Base-by-base conservation (phyloP, 345 rosid species). In the Crucihimalaya himalaica region DNA sequence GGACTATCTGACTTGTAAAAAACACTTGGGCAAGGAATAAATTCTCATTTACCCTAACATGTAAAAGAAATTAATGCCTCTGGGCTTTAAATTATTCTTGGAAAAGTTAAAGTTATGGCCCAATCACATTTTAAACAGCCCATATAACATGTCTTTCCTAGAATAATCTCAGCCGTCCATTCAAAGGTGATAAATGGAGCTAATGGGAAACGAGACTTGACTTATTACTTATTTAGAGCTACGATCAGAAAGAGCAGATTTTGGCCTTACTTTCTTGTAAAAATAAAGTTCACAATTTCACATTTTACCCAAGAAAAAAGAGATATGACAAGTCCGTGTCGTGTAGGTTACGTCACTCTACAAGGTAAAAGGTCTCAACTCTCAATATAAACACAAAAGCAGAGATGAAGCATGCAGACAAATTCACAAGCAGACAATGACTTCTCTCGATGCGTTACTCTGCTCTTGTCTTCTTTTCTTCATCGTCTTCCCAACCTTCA, bases 401-500 rank as follows among this genome's bases (percentile, higher is more conserved):
- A 70, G 18, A 70, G 40, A 35, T 2, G 23, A 48, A 27, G 15
- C n/a, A n/a, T n/a, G n/a, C 29, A 48, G 29, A 70, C 27, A 35
- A 35, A 37, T 23, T 59, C 45, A 56, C n/a, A 45, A 43, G 2
- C 27, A 69, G 32, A 47, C 40, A 16, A 83, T 80, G 87, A 58
- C 73, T 54, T 27, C 5, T 31, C 70, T 78, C 31, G 45, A 29
- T 21, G 29, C 65, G 37, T 27, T 71, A 63, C 62, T 80, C 25
- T 60, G 75, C 62, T 60, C 78, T 72, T 59, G 74, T 72, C 50
- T 32, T 47, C 69, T 84, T 57, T 76, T 77, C 78, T 58, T 85
- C 65, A 63, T 71, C 40, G 27, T 68, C 77, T 80, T 75, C 68
- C 81, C 84, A n/a, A 29, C 84, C 70, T 65, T 78, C 39, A 66